Evolutionary conservation across 2,329 filamentous ascomycete species (phyloP), one percentile per base, ranked within the genome.

Genomic region (Trichoderma sp.): DNA sequence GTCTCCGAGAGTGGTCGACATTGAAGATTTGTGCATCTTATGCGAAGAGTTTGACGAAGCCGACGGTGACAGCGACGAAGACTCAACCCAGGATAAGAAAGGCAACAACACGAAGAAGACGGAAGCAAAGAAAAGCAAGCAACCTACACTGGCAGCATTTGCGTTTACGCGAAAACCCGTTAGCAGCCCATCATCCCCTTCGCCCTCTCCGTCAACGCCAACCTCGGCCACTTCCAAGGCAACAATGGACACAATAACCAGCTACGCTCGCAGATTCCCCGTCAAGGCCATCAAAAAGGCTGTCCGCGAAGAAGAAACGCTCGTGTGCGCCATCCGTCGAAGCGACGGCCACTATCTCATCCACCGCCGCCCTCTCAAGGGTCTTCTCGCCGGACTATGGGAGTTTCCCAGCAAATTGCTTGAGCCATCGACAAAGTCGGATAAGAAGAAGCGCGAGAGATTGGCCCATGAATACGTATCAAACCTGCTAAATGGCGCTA

Each of bases 321-420:
- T 89, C 0, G 87, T 89, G 1, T 88, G 87, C 72, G 86, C 84
- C 15, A 81, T 89, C 23, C 83, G 82, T 3, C 75, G 75, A 34
- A 64, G 70, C 20, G 83, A 86, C 68, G 83, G 83, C 0, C 74
- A 76, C 3, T 87, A 84, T 68, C 78, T 89, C 3, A 80, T 88
- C 67, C 84, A 84, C 17, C 83, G 83, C 1, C 85, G 87, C 0
- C 86, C 87, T 0, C 82, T 83, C 12, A 88, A 86, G 75, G 87
- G 87, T 0, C 81, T 89, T 1, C 78, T 89, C 0, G 87, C 87
- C 0, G 84, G 86, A 0, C 74, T 89, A 6, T 89, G 87, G 87
- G 87, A 89, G 73, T 82, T 89, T 6, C 87, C 87, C 0, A 88
- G 86, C 74, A 75, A 79, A 4, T 77, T 79, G 0, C 72, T 88